phyloP scores from a whole-genome alignment of 345 rosid genomes.

The Populus tremula region DNA sequence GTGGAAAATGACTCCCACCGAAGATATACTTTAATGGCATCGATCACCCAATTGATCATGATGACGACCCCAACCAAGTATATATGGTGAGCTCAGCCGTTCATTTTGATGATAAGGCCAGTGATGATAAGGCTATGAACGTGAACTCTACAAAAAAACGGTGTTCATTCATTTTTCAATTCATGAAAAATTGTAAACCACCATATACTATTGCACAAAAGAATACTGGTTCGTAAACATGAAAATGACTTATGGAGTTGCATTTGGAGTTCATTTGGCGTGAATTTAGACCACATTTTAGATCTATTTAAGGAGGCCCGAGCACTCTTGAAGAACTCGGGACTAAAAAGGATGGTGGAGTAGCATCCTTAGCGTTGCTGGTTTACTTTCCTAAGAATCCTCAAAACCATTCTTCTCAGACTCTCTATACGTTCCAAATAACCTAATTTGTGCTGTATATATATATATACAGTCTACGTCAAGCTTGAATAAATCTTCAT shows the following conservation, averaged over 20 bases:
- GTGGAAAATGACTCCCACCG: not conserved
- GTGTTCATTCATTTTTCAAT: slow-evolving; percentile 27
- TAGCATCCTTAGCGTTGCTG: slow-evolving; percentile 25
- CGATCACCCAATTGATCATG: not conserved
- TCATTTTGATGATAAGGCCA: slow-evolving; percentile 31
- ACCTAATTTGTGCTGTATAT: not conserved
- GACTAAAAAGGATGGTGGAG: slow-evolving; percentile 31
- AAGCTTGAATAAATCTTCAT: not conserved
- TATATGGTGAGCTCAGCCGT: slow-evolving; percentile 9
- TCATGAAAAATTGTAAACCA: not conserved
- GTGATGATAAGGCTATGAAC: slow-evolving; percentile 29
- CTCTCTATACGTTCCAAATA: not conserved
- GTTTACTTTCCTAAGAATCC: slow-evolving; percentile 35
- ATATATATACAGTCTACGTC: not conserved
- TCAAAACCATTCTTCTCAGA: slow-evolving; percentile 10
- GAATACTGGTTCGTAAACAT: not conserved
- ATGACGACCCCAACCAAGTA: not conserved
- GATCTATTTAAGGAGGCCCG: slow-evolving; percentile 30
- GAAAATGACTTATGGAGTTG: slow-evolving; percentile 16
- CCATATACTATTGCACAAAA: not conserved
- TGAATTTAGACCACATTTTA: slow-evolving; percentile 24
- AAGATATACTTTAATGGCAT: not conserved
- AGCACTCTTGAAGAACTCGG: slow-evolving; percentile 16
- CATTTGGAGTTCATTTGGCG: slow-evolving; percentile 32
- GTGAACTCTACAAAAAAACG: not conserved